Evolutionary conservation across 2,329 filamentous ascomycete genomes (phyloP).

Genomic region (Penicillium glabrum): DNA sequence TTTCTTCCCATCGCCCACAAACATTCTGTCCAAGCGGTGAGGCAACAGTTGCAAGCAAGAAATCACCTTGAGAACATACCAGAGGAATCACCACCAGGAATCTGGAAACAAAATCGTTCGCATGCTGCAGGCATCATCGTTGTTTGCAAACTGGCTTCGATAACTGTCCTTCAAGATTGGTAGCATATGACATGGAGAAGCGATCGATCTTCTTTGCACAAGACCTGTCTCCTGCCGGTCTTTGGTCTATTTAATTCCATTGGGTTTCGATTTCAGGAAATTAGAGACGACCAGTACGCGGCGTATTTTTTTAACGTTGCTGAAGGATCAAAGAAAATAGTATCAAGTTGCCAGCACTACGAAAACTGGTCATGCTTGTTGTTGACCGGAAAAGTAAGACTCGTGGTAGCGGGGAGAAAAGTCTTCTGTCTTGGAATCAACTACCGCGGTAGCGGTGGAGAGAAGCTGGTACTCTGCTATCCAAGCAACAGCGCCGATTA

Average conservation of each 20-base stretch:
- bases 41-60: no score
- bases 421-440: not conserved
- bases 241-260: not conserved
- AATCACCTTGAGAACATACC: no score
- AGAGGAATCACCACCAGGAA: no score
- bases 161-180: no score
- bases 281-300: not conserved
- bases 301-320: not conserved
- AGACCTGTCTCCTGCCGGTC: not conserved
- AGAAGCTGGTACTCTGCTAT: not conserved
- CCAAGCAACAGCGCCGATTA: not conserved
- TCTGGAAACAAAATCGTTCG: no score
- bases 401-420: not conserved
- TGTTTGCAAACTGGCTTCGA: no score
- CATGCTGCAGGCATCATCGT: no score
- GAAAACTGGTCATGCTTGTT: not conserved
- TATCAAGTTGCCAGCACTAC: not conserved
- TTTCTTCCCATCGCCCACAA: no score
- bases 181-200: no score
- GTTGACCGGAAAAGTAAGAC: not conserved
- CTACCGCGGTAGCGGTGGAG: not conserved
- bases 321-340: not conserved
- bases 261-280: not conserved
- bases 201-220: not conserved
- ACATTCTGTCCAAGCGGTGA: no score